Evolutionary conservation across 345 rosid genomes (phyloP), one percentile per base, ranked within the genome.

Genomic region (Geranium brycei): DNA sequence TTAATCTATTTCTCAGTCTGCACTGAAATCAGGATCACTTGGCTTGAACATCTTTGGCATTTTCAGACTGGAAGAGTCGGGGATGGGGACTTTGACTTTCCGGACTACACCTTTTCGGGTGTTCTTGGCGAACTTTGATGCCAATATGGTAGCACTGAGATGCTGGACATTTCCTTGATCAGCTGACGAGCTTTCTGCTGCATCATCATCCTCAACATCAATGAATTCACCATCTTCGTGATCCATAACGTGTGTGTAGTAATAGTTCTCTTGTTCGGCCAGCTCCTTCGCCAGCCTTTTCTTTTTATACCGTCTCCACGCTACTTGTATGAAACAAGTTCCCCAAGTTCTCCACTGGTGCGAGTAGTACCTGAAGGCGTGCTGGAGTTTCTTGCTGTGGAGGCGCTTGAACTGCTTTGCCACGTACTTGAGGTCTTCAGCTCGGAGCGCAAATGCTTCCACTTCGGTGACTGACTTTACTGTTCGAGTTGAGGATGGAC

Each of bases 321-420:
- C 91, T 31, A 80, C 85, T 72, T 91, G 86, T 38, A 91, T 78
- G 55, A 76, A 85, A 69, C 91, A 76, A 58, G 97, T 85, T 55
- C 89, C 95, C 96, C 88, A 91, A 0, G 91, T 77, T 71, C 93
- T 78, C 96, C 96, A 86, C 30, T 91, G 97, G 68, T 91, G 97
- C 16, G 97, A 91, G 70, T 91, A 85, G 78, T 91, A 91, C 79
- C 97, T 79, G 75, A 88, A 88, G 55, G 97, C 96, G 66, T 91
- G 95, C 63, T 91, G 96, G 40, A 91, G 83, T 66, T 75, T 82
- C 86, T 91, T 86, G 87, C 95, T 86, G 66, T 88, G 89, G 31
- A 88, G 79, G 5, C 93, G 82, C 69, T 90, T 88, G 68, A 91
- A 88, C 62, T 91, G 97, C 75, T 82, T 83, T 2, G 88, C 83